Evolutionary conservation across 257 asterid species (phyloP).

Genomic region (Fraxinus cuspidata): DNA sequence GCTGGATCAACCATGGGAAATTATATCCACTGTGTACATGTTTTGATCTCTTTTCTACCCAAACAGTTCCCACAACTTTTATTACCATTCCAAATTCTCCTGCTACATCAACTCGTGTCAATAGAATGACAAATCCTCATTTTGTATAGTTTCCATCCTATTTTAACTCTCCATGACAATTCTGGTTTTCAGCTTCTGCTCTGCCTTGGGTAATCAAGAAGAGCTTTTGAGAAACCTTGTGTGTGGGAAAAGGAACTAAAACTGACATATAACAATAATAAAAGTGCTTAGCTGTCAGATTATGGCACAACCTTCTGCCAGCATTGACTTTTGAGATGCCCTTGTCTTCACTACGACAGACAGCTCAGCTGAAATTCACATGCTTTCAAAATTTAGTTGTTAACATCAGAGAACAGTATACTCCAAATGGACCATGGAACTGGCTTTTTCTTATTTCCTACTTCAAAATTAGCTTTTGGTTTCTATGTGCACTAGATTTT

Average conservation of each 20-base stretch:
- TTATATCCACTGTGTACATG: background rate
- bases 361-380: background rate
- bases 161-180: background rate
- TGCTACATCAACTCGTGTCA: background rate
- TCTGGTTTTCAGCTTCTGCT: background rate
- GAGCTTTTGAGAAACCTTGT: background rate
- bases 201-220: background rate
- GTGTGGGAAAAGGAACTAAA: background rate
- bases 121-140: background rate
- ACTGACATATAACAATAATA: background rate
- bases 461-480: background rate
- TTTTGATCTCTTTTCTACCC: background rate
- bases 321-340: background rate
- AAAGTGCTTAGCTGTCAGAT: background rate
- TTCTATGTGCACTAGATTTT: background rate
- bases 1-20: slow-evolving; percentile 4
- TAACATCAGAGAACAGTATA: background rate
- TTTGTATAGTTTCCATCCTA: background rate
- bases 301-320: background rate
- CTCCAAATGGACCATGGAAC: background rate
- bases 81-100: background rate
- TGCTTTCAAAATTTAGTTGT: background rate
- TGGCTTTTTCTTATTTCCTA: background rate
- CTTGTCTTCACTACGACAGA: background rate
- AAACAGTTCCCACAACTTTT: background rate